Evolutionary conservation across 106 monocot genomes (phyloP), one percentile per base, ranked within the genome.

Genomic region (Dioscorea alata): DNA sequence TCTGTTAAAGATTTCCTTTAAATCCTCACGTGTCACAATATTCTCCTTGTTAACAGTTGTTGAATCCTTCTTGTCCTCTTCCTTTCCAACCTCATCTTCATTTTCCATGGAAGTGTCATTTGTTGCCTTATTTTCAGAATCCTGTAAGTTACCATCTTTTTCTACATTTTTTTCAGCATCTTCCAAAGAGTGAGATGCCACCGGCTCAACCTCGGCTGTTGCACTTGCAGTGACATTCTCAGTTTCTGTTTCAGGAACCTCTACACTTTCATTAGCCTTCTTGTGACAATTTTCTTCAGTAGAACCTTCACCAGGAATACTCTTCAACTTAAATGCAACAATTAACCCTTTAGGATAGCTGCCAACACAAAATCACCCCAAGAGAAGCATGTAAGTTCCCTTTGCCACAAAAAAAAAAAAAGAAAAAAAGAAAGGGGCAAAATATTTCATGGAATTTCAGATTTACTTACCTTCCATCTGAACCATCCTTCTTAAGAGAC

Each of bases 301-400:
- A 49, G 65, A 54, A 64, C n/a, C 69, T 56, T 66, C 65, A 73
- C 12, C 56, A 53, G 22, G 18, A 65, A 66, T 66, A 12, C 57
- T 75, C 63, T 81, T 91, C 77, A 95, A 71, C 71, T 88, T 83
- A 35, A 95, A 95, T 28, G 81, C 51, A 69, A 95, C 70, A 60
- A 95, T 85, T 48, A 91, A 63, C 14, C 95, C 95, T 75, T 84
- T 95, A 20, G 81, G 91, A 33, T 91, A 95, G 80, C 88, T 91
- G 76, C 51, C 22, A 72, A 10, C 20, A 50, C 23, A 65, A 21
- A 8, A 35, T 14, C 19, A 18, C 4, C 8, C 48, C 24, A 42
- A 42, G 5, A 42, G 42, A 42, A 42, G 9, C 5, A 6, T 42
- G 42, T 42, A 8, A 42, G 10, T 42, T 42, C 6, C 4, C 42